These are phyloP conservation scores for Curvularia eragrostidis DNA, from an alignment of 2,329 filamentous ascomycete genomes.

Conservation along the genomic window DNA sequence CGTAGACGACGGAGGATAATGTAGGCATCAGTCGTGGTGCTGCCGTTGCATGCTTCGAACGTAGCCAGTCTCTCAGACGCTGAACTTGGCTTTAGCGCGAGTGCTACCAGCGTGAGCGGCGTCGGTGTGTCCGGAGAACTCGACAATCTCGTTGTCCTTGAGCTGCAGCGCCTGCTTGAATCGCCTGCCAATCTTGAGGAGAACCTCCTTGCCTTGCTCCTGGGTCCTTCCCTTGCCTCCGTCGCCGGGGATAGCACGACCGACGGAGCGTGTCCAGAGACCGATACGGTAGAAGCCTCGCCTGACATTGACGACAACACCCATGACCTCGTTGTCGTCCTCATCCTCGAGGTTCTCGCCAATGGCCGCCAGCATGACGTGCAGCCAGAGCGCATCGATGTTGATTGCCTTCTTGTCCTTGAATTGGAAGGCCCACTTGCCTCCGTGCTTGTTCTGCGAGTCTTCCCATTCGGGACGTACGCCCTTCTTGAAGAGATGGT, in stretches of 20 bases:
- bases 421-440: conserved; percentile 98
- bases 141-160: conserved; percentile 76
- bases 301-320: conserved; percentile 97
- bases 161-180: conserved; percentile 94
- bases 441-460: conserved; percentile 96
- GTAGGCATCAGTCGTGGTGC: conserved; percentile 9
- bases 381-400: conserved; percentile 95
- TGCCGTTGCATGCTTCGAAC: conserved; percentile 9
- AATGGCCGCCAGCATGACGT: conserved; percentile 95
- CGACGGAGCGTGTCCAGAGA: conserved; percentile 94
- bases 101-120: conserved; percentile 92
- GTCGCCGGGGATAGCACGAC: conserved; percentile 78
- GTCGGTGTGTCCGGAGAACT: conserved; percentile 97
- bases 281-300: conserved; percentile 98
- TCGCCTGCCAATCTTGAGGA: conserved; percentile 81
- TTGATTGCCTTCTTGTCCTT: conserved; percentile 92
- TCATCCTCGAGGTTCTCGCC: conserved; percentile 97
- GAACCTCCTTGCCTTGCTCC: conserved; percentile 84
- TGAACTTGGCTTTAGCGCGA: conserved; percentile 92
- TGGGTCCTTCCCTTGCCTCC: conserved; percentile 77
- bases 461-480: conserved; percentile 99
- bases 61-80: conserved; percentile 64
- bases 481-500: conserved; percentile 98
- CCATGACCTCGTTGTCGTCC: conserved; percentile 96
- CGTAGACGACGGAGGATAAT: conserved; percentile 12